These are phyloP conservation scores for Colletotrichum scovillei DNA, from an alignment of 2,329 filamentous ascomycete genomes.

Conservation along the genomic window DNA sequence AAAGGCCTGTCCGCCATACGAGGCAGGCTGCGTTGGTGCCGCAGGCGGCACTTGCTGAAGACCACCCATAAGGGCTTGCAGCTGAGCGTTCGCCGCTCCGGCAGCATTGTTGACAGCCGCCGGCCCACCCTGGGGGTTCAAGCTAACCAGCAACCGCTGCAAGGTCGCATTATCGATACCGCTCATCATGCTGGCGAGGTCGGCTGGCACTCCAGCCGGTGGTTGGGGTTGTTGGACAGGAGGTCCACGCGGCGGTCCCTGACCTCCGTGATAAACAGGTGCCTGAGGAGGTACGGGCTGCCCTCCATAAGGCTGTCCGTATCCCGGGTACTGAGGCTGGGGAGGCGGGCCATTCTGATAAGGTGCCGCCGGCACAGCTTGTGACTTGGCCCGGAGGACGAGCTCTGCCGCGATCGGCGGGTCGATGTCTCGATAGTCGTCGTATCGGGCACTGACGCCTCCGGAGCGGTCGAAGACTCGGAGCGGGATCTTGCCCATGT, in stretches of 20 bases:
- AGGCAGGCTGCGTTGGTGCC: slow-evolving; percentile 38
- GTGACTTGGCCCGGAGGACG: slow-evolving; percentile 75
- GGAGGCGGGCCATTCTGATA: slow-evolving; percentile 36
- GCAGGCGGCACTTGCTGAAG: slow-evolving; percentile 40
- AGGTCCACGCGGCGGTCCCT: slow-evolving; percentile 36
- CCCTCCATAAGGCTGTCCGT: slow-evolving; percentile 46
- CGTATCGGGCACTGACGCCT: slow-evolving; percentile 81
- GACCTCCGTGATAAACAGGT: slow-evolving; percentile 22
- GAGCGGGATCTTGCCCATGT: slow-evolving; percentile 78
- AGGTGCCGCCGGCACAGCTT: slow-evolving; percentile 40
- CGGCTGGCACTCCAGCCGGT: slow-evolving; percentile 50
- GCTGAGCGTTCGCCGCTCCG: slow-evolving; percentile 44
- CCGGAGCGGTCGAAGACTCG: slow-evolving; percentile 86
- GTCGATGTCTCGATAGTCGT: slow-evolving; percentile 88
- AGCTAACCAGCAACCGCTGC: slow-evolving; percentile 74
- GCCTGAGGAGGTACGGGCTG: slow-evolving; percentile 38
- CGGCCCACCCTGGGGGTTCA: slow-evolving; percentile 38
- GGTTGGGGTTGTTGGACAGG: slow-evolving; percentile 37
- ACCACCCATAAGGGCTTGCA: slow-evolving; percentile 59
- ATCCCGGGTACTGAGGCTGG: slow-evolving; percentile 38
- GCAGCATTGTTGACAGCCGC: slow-evolving; percentile 31
- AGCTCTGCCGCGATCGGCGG: slow-evolving; percentile 84
- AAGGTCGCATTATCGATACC: slow-evolving; percentile 76
- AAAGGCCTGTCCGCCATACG: slow-evolving; percentile 44
- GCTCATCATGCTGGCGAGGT: slow-evolving; percentile 73